A percentile compares a stretch with the other conserved stretches of the same genome.
Evolutionary conservation across 2,329 filamentous ascomycete genomes (phyloP).

Genomic region (Colletotrichum lini): DNA sequence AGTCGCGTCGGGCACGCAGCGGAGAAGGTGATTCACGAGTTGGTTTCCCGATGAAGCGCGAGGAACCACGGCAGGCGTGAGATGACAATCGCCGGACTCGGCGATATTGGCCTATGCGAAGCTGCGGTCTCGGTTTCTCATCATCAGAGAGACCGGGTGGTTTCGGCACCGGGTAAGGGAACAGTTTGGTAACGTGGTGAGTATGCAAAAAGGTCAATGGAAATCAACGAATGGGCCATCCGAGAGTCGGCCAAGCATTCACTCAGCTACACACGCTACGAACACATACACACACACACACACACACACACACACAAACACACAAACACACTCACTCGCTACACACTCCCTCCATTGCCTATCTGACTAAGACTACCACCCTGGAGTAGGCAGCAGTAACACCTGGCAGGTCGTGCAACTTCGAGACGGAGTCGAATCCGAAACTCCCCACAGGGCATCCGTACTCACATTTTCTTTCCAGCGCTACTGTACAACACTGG

Average conservation of each 20-base stretch:
- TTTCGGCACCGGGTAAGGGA: neutral
- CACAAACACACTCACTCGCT: too few relatives aligned
- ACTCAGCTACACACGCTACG: too few relatives aligned
- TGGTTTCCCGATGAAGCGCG: neutral
- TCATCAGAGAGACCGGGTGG: neutral
- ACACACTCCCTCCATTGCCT: too few relatives aligned
- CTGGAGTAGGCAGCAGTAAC: too few relatives aligned
- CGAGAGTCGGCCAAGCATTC: too few relatives aligned
- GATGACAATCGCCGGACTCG: conserved; percentile 1
- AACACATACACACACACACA: too few relatives aligned
- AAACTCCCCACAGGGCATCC: conserved; percentile 13
- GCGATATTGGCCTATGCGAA: conserved; percentile 10
- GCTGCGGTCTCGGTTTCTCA: neutral
- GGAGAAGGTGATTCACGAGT: conserved; percentile 7
- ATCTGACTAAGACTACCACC: too few relatives aligned
- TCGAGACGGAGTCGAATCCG: conserved; percentile 20
- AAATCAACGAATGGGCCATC: too few relatives aligned
- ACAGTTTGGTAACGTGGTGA: neutral
- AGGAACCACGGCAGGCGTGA: neutral
- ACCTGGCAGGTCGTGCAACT: too few relatives aligned
- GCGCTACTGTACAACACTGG: conserved; percentile 6
- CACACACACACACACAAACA: too few relatives aligned
- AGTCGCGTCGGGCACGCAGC: neutral
- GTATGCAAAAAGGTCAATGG: neutral
- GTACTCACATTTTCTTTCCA: neutral